Percentiles rank a stretch among this genome's conserved stretches.
Conservation (phyloP, 1,139 yeast genomes). For the Blastobotrys buckinghamii region DNA sequence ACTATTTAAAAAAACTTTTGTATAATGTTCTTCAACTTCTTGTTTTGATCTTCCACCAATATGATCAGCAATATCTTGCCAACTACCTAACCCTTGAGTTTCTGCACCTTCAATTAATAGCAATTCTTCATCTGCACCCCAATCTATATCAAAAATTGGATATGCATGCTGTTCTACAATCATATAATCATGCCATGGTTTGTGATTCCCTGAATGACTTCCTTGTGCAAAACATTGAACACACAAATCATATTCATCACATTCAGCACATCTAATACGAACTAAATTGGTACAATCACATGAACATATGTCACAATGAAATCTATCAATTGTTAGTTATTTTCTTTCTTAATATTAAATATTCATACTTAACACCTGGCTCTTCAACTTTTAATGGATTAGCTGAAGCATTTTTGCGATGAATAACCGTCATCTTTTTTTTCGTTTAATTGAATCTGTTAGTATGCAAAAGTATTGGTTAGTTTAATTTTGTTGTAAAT, state of each 20-base stretch:
- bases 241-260: conserved; percentile 90
- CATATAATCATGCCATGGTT: conserved; percentile 90
- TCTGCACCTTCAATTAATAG: conserved; percentile 87
- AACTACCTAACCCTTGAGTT: conserved; percentile 85
- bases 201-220: conserved; percentile 70
- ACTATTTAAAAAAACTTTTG: conserved; percentile 60
- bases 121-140: conserved; percentile 99
- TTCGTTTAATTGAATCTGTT: not conserved
- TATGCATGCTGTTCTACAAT: conserved; percentile 92
- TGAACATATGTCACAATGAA: conserved; percentile 93
- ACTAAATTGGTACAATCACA: conserved; percentile 91
- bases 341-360: not conserved
- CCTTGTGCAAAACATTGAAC: conserved; percentile 96
- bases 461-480: not conserved
- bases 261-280: conserved; percentile 83
- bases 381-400: conserved; percentile 31
- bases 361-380: conserved; percentile 35
- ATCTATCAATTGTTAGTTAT: conserved; percentile 27
- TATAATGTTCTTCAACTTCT: conserved; percentile 83
- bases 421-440: conserved; percentile 32
- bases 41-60: conserved; percentile 90
- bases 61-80: conserved; percentile 96
- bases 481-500: too few species aligned
- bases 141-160: conserved; percentile 81
- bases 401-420: conserved; percentile 31